These are phyloP conservation scores for Ganoderma boninense DNA, from an alignment of 1,284 basidiomycete genomes.

Conservation along the genomic window DNA sequence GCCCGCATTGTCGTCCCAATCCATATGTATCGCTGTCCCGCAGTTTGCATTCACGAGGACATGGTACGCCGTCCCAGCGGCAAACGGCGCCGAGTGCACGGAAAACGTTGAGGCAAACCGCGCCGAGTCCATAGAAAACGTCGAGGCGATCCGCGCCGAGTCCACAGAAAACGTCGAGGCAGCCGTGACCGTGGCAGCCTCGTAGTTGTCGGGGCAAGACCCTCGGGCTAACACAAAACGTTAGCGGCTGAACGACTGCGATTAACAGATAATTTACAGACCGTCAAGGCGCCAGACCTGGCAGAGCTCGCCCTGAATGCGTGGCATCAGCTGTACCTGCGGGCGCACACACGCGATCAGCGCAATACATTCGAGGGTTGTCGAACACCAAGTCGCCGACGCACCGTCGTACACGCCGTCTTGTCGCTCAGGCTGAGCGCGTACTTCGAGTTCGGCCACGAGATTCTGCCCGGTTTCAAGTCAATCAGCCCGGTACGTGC, in stretches of 20 bases:
- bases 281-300: slow-evolving; percentile 20
- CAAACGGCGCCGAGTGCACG: not conserved
- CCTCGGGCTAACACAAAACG: not conserved
- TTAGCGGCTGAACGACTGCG: not conserved
- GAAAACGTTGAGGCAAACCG: no score
- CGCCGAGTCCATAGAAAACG: no score
- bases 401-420: slow-evolving; percentile 34
- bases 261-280: not conserved
- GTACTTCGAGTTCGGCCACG: slow-evolving; percentile 37
- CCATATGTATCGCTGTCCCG: slow-evolving; percentile 61
- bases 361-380: no score
- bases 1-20: slow-evolving; percentile 54
- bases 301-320: slow-evolving; percentile 27
- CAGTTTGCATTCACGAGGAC: slow-evolving; percentile 57
- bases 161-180: slow-evolving; percentile 3
- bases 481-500: no score
- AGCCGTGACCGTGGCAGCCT: slow-evolving; percentile 23
- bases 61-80: slow-evolving; percentile 39
- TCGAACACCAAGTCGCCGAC: not conserved
- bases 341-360: not conserved
- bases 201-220: slow-evolving; percentile 15
- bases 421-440: slow-evolving; percentile 37
- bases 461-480: slow-evolving; percentile 28
- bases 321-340: slow-evolving; percentile 34
- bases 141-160: no score